Conservation (phyloP, 768 basidiomycete species). For the Hygrocybe punicea region DNA sequence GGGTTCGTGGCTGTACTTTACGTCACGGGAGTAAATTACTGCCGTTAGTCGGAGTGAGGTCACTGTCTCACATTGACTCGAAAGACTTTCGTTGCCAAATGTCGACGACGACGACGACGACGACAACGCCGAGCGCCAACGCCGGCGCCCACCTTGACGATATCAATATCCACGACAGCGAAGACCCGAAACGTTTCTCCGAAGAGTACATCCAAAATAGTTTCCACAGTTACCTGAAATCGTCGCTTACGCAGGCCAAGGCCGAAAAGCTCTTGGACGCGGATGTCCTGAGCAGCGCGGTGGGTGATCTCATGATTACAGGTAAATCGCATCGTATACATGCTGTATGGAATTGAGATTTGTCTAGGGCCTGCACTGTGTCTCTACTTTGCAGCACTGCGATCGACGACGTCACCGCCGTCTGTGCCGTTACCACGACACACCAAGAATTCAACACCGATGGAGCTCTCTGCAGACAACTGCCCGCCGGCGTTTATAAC, state of each 20-base stretch:
- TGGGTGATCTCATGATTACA: conserved; percentile 83
- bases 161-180: not conserved
- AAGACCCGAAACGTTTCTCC: conserved; percentile 34
- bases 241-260: conserved; percentile 74
- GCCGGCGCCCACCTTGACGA: no score
- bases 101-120: no score
- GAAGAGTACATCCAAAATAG: conserved; percentile 70
- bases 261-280: conserved; percentile 69
- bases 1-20: no score
- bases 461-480: conserved; percentile 60
- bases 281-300: conserved; percentile 70
- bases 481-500: conserved; percentile 66
- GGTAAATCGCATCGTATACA: no score
- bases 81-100: no score
- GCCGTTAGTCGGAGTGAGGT: no score
- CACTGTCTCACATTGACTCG: no score
- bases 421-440: conserved; percentile 73
- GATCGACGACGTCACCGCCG: conserved; percentile 71
- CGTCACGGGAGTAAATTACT: no score
- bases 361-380: conserved; percentile 85
- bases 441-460: conserved; percentile 45
- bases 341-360: no score
- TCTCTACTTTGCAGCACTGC: conserved; percentile 79
- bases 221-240: conserved; percentile 80
- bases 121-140: no score